Conservation (phyloP, 2,329 filamentous ascomycete species). For the Hypoxylon sp. region DNA sequence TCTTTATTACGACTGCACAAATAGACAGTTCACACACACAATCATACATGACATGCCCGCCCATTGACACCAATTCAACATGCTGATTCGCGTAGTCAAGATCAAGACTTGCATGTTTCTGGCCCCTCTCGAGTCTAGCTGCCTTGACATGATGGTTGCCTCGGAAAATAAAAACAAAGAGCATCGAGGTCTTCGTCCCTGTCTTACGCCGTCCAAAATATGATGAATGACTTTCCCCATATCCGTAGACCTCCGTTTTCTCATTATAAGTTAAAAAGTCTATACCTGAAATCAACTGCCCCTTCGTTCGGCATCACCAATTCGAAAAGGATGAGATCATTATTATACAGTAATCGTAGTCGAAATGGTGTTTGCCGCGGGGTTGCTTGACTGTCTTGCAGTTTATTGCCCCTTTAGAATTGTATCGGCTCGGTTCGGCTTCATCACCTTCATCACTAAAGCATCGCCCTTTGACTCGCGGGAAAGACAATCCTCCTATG, state of each 20-base stretch:
- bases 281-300: constrained; percentile 52
- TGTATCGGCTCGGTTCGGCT: constrained; percentile 32
- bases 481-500: constrained; percentile 56
- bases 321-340: constrained; percentile 42
- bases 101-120: constrained; percentile 13
- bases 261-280: constrained; percentile 51
- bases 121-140: constrained; percentile 9
- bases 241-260: constrained; percentile 48
- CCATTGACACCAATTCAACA: constrained; percentile 31
- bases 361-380: constrained; percentile 31
- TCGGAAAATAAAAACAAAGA: constrained; percentile 23
- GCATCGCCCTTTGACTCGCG: constrained; percentile 22
- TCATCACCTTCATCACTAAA: constrained; percentile 27
- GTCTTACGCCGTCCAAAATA: constrained; percentile 43
- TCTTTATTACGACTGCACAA: constrained; percentile 34
- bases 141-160: constrained; percentile 21
- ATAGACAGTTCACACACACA: constrained; percentile 22
- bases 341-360: constrained; percentile 53
- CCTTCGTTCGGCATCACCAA: constrained; percentile 35
- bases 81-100: constrained; percentile 30
- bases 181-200: constrained; percentile 38
- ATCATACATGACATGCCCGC: constrained; percentile 27
- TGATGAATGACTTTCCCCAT: constrained; percentile 44
- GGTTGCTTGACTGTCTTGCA: constrained; percentile 40
- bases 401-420: constrained; percentile 37